Conservation (phyloP, 1,139 yeast genomes). For the Scheffersomyces segobiensis region DNA sequence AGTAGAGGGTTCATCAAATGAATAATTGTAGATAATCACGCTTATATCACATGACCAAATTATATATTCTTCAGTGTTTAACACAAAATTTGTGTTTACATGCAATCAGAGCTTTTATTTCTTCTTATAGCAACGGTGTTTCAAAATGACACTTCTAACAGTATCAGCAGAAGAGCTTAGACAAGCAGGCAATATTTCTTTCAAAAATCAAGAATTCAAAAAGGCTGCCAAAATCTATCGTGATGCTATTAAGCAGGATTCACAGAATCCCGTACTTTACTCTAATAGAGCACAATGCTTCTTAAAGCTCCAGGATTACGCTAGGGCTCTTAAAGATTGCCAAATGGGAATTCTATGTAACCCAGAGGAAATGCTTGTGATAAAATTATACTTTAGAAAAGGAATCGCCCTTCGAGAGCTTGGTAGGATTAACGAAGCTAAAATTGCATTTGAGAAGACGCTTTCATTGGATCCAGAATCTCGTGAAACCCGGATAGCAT, state of each 20-base stretch:
- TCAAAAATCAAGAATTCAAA: slow-evolving; percentile 50
- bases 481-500: slow-evolving; percentile 20
- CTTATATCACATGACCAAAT: background rate
- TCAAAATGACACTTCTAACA: background rate
- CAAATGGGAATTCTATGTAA: slow-evolving; percentile 51
- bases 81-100: background rate
- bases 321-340: slow-evolving; percentile 63
- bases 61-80: too few species aligned
- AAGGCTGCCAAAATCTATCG: slow-evolving; percentile 65
- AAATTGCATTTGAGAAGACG: slow-evolving; percentile 39
- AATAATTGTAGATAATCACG: background rate
- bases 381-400: slow-evolving; percentile 60
- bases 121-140: background rate
- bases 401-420: slow-evolving; percentile 48
- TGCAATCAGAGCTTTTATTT: background rate
- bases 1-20: background rate
- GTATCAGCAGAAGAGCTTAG: slow-evolving; percentile 33
- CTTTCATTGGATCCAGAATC: slow-evolving; percentile 48
- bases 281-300: slow-evolving; percentile 81
- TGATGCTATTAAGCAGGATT: slow-evolving; percentile 61
- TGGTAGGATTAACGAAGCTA: slow-evolving; percentile 32
- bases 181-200: slow-evolving; percentile 66
- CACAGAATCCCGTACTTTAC: slow-evolving; percentile 61
- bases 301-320: slow-evolving; percentile 54
- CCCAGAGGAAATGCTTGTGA: slow-evolving; percentile 30